Conservation (phyloP, 345 rosid genomes). For the Reutealis trisperma region DNA sequence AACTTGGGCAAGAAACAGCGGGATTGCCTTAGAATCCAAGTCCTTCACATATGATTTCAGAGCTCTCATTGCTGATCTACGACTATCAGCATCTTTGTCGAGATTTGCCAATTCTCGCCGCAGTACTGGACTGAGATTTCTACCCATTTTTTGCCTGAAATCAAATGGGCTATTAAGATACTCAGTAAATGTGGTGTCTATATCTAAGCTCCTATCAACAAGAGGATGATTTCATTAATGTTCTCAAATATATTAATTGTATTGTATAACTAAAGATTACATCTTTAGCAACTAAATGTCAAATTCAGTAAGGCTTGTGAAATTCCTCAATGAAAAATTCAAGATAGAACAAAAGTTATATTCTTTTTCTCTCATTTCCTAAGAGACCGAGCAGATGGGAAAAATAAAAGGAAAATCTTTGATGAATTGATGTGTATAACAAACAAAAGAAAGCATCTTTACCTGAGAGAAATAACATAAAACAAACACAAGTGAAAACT, state of each 20-base stretch:
- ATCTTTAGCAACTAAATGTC: not conserved
- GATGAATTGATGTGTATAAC: not conserved
- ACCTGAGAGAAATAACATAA: conserved; percentile 1
- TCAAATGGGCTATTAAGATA: not conserved
- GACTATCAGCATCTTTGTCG: conserved; percentile 76
- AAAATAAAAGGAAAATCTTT: not conserved
- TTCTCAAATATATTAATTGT: not conserved
- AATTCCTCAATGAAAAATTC: not conserved
- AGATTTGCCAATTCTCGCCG: conserved; percentile 76
- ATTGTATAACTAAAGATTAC: not conserved
- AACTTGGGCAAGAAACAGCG: conserved; percentile 78
- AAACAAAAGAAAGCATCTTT: not conserved
- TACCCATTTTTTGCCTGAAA: conserved; percentile 56
- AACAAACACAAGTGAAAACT: not conserved
- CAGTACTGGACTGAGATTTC: conserved; percentile 69
- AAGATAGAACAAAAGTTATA: not conserved
- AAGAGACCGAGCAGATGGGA: not conserved
- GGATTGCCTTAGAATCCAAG: conserved; percentile 82
- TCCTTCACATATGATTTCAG: conserved; percentile 78
- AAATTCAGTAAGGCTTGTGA: not conserved
- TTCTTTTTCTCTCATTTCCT: not conserved
- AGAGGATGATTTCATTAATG: not conserved
- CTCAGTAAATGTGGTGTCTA: not conserved
- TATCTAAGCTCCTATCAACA: not conserved
- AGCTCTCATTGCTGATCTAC: conserved; percentile 80